These are phyloP conservation scores for Globisporangium alternatum DNA, from an alignment of 352 stramenopile species.

Conservation along the genomic window DNA sequence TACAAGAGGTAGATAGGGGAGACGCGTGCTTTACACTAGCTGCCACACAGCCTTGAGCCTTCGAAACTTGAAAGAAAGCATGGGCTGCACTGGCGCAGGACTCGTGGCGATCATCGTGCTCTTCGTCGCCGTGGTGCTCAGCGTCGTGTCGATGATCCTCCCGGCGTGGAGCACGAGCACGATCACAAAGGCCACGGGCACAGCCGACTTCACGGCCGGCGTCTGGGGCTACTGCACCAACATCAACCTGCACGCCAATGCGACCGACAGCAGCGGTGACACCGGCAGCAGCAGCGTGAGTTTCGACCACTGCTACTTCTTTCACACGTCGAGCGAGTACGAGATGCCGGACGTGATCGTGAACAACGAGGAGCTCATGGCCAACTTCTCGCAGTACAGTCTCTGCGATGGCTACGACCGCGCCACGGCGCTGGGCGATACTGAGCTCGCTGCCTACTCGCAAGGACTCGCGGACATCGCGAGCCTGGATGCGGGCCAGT, in stretches of 20 bases:
- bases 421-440: slow-evolving; percentile 26
- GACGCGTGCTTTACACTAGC: too few relatives aligned
- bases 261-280: slow-evolving; percentile 4
- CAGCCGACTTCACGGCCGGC: slow-evolving; percentile 50
- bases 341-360: slow-evolving; percentile 28
- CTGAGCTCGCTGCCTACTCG: slow-evolving; percentile 30
- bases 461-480: slow-evolving; percentile 33
- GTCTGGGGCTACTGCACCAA: slow-evolving; percentile 70
- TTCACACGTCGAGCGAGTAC: slow-evolving; percentile 60
- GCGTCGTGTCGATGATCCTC: slow-evolving; percentile 57
- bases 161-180: slow-evolving; percentile 65
- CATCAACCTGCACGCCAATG: slow-evolving; percentile 30
- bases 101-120: slow-evolving; percentile 59
- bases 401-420: slow-evolving; percentile 54
- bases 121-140: slow-evolving; percentile 52
- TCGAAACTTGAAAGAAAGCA: slow-evolving; percentile 4
- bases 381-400: slow-evolving; percentile 55
- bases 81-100: slow-evolving; percentile 54
- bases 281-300: slow-evolving; percentile 22
- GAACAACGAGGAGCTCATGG: slow-evolving; percentile 24
- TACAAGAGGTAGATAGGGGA: background rate
- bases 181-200: slow-evolving; percentile 26
- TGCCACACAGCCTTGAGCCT: background rate
- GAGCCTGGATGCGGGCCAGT: slow-evolving; percentile 46
- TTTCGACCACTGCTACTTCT: slow-evolving; percentile 75